Conservation (phyloP, 1,139 yeast genomes). For the Ogataea hybrid region DNA sequence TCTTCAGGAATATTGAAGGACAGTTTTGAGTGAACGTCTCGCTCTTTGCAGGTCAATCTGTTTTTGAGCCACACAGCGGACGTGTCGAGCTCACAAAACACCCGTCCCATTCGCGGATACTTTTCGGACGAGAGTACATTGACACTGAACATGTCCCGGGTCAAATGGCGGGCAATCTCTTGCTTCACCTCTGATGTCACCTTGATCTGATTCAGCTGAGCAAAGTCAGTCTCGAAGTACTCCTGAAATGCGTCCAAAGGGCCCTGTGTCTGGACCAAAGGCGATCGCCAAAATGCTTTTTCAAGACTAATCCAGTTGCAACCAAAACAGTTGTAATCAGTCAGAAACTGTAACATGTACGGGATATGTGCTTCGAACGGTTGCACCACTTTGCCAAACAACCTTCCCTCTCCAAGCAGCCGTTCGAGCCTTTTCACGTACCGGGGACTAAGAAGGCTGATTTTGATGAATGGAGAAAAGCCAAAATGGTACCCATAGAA, state of each 20-base stretch:
- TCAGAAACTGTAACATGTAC: constrained; percentile 66
- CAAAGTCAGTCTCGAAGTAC: constrained; percentile 20
- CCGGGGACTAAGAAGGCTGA: constrained; percentile 64
- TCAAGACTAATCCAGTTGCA: constrained; percentile 67
- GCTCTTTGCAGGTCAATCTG: constrained; percentile 42
- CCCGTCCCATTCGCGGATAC: constrained; percentile 55
- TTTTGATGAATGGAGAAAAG: constrained; percentile 60
- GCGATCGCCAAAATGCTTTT: constrained; percentile 40
- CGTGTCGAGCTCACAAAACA: constrained; percentile 69
- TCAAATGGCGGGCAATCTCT: constrained; percentile 15
- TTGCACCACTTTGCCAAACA: constrained; percentile 37
- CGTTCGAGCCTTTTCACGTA: constrained; percentile 59
- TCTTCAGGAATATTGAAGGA: constrained; percentile 37
- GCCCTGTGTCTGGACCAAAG: constrained; percentile 31
- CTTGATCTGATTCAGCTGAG: constrained; percentile 24
- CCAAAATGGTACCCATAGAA: constrained; percentile 83
- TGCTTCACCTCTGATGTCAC: constrained; percentile 17
- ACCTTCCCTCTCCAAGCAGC: constrained; percentile 50
- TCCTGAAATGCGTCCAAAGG: constrained; percentile 17
- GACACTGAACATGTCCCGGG: constrained; percentile 3
- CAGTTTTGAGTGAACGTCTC: constrained; percentile 47
- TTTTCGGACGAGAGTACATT: constrained; percentile 27
- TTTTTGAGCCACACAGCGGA: constrained; percentile 58
- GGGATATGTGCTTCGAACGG: constrained; percentile 84
- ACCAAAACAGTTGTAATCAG: constrained; percentile 82